phyloP scores from a whole-genome alignment of 345 rosid species.

The Alliaria petiolata region DNA sequence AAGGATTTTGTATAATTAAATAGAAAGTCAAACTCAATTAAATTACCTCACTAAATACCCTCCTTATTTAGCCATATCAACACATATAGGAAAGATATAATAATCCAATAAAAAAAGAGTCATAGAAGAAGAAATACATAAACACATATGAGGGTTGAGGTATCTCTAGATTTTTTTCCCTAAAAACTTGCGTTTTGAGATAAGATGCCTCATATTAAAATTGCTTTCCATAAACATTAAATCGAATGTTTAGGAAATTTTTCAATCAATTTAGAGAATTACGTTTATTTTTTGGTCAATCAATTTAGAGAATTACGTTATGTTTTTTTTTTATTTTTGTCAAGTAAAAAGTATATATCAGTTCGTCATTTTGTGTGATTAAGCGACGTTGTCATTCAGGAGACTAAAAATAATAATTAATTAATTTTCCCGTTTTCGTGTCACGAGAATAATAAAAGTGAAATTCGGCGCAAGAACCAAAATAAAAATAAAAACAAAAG shows the following conservation, averaged over 20 bases:
- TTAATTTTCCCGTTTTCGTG: neutral
- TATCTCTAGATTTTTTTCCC: neutral
- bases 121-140: too few relatives aligned
- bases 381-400: conserved; percentile 10
- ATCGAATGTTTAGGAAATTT: too few relatives aligned
- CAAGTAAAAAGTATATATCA: too few relatives aligned
- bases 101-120: neutral
- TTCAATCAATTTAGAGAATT: too few relatives aligned
- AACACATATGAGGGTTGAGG: too few relatives aligned
- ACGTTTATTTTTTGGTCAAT: too few relatives aligned
- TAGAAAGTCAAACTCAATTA: too few relatives aligned
- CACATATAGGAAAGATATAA: neutral
- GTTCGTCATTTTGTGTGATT: neutral
- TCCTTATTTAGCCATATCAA: too few relatives aligned
- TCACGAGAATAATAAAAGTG: neutral
- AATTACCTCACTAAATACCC: too few relatives aligned
- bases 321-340: neutral
- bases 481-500: neutral
- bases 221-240: neutral
- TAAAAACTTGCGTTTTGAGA: neutral
- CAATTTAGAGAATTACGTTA: neutral
- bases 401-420: neutral
- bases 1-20: neutral
- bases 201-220: neutral
- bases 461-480: conserved; percentile 1